phyloP scores from a whole-genome alignment of 352 stramenopile genomes.

The Globisporangium barbulae region DNA sequence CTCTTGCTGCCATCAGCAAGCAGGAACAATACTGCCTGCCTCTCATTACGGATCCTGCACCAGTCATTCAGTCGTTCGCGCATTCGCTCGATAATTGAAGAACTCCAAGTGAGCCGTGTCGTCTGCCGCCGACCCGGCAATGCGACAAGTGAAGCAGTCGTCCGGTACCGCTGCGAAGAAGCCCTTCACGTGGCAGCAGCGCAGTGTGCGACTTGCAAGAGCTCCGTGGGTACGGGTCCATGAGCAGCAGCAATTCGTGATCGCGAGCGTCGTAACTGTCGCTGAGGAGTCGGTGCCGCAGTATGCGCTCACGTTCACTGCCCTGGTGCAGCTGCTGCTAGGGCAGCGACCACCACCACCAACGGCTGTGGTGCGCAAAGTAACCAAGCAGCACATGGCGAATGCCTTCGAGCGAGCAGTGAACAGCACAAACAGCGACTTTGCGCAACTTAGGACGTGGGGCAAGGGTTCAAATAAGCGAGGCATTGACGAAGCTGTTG shows the following conservation, averaged over 20 bases:
- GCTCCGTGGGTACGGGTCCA: slow-evolving; percentile 22
- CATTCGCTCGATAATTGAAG: neutral
- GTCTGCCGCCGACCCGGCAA: neutral
- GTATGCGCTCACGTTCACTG: slow-evolving; percentile 43
- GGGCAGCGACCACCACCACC: neutral
- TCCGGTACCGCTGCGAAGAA: slow-evolving; percentile 5
- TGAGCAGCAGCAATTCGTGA: slow-evolving; percentile 18
- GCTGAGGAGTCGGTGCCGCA: slow-evolving; percentile 31
- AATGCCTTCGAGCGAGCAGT: slow-evolving; percentile 35
- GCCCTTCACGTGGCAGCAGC: slow-evolving; percentile 23
- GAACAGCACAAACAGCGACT: slow-evolving; percentile 4
- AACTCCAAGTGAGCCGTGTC: neutral
- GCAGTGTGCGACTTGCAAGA: slow-evolving; percentile 18
- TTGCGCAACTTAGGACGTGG: slow-evolving; percentile 8
- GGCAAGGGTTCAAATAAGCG: neutral
- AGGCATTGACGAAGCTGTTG: slow-evolving; percentile 24
- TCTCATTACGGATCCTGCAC: neutral
- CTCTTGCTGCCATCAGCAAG: neutral
- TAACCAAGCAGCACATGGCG: slow-evolving; percentile 55
- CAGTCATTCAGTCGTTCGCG: neutral
- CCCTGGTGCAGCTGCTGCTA: slow-evolving; percentile 1
- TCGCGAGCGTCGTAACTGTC: slow-evolving; percentile 29
- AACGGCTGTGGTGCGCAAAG: slow-evolving; percentile 13
- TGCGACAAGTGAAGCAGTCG: slow-evolving; percentile 7
- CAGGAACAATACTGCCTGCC: too few species aligned